Evolutionary conservation across 257 asterid genomes (phyloP), one percentile per base, ranked within the genome.

Genomic region (Primulina tabacum): DNA sequence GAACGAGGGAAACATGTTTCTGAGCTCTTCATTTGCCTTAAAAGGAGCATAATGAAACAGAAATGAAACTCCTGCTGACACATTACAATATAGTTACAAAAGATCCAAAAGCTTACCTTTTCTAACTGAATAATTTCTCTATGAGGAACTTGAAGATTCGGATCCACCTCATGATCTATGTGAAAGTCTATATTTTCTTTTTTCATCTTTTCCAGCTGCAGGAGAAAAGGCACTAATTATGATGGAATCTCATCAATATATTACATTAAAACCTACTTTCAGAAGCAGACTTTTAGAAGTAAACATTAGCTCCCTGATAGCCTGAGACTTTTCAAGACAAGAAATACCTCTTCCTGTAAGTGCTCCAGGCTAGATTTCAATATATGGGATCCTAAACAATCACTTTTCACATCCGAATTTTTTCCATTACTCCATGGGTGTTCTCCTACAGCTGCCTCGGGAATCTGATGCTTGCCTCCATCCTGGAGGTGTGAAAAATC

Each of bases 181-280:
- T 80, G 72, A 60, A 78, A 59, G 56, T 67, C 63, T 20, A 77
- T 71, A 77, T 94, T 94, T 76, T 89, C 97, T 16, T 81, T 83
- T 76, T 94, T 94, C 97, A 94, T 87, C 82, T 86, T 91, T 77
- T 91, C 97, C 68, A 94, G 85, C 99, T 94, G 89, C 82, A 86
- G 53, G 17, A 69, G 52, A 80, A 26, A 74, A 71, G 38, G 52
- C 8, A 62, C 64, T 50, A 47, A 70, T 33, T 16, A 72, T 35
- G 37, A 30, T 8, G 32, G 59, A 69, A 18, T 63, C 61, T 38
- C 59, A 43, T 55, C 37, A 65, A 70, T 56, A 72, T 38, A 20
- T 65, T 40, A 43, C 55, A 61, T 30, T 9, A 33, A 65, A 28
- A 26, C 29, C 50, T 9, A 64, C 20, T 57, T 24, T 38, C 34